These are phyloP conservation scores for Cupressus sempervirens DNA, from an alignment of 75 land plant genomes.

Conservation along the genomic window DNA sequence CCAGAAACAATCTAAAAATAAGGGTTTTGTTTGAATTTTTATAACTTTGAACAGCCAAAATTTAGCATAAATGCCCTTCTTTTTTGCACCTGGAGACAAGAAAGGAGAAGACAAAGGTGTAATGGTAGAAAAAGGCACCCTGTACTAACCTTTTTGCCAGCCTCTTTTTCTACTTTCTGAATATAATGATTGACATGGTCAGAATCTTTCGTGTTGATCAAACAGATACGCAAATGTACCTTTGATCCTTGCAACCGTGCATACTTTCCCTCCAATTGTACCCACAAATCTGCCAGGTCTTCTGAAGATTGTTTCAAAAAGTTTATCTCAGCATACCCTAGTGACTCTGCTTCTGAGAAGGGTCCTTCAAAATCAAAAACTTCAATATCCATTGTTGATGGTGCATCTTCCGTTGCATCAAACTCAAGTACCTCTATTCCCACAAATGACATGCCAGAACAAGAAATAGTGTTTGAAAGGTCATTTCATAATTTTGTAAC, in stretches of 20 bases:
- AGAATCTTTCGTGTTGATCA: slow-evolving; percentile 61
- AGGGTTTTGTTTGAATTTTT: neutral
- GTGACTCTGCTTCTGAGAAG: slow-evolving; percentile 64
- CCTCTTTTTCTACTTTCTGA: slow-evolving; percentile 74
- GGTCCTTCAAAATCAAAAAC: slow-evolving; percentile 92
- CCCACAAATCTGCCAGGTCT: slow-evolving; percentile 77
- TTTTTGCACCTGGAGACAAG: neutral
- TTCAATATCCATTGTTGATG: slow-evolving; percentile 79
- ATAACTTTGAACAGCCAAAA: neutral
- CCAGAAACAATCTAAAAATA: neutral
- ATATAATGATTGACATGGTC: slow-evolving; percentile 55
- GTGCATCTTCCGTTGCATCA: slow-evolving; percentile 90
- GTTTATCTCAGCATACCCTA: slow-evolving; percentile 85
- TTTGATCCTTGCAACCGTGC: slow-evolving; percentile 56
- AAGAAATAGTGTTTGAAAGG: neutral
- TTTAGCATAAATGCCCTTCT: neutral
- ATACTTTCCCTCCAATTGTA: slow-evolving; percentile 66
- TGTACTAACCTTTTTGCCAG: slow-evolving; percentile 71
- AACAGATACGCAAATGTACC: slow-evolving; percentile 67
- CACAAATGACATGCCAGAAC: slow-evolving; percentile 6
- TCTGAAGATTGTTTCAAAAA: slow-evolving; percentile 60
- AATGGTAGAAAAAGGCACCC: neutral
- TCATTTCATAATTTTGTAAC: slow-evolving; percentile 4
- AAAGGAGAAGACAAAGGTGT: neutral
- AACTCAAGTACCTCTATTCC: slow-evolving; percentile 81